phyloP scores from a whole-genome alignment of 2,329 filamentous ascomycete genomes.

The Paecilomyces niveus region DNA sequence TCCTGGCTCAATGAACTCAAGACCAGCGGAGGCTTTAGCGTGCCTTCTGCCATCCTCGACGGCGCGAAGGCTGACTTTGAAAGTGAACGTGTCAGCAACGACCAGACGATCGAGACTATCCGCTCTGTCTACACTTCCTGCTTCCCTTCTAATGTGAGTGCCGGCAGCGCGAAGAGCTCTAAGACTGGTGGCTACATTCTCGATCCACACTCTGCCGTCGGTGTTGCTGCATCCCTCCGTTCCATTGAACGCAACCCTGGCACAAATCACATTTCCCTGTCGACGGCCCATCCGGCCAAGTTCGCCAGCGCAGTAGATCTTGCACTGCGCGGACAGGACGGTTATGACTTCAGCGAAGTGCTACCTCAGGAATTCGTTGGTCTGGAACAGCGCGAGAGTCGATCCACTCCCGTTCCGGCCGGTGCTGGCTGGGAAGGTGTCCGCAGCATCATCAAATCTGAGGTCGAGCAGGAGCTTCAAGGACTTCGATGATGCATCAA shows the following conservation, averaged over 20 bases:
- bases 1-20: conserved; percentile 77
- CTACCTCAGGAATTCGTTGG: conserved; percentile 76
- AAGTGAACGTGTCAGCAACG: conserved; percentile 62
- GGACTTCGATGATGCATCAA: conserved; percentile 10
- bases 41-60: conserved; percentile 65
- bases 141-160: conserved; percentile 41
- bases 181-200: conserved; percentile 65
- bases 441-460: conserved; percentile 64
- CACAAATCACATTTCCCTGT: conserved; percentile 69
- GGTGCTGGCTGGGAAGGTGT: conserved; percentile 64
- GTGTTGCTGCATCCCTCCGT: conserved; percentile 66
- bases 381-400: conserved; percentile 66
- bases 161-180: conserved; percentile 25
- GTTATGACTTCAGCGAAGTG: conserved; percentile 71
- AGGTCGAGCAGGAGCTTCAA: conserved; percentile 50
- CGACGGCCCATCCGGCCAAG: conserved; percentile 93
- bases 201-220: conserved; percentile 88
- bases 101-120: conserved; percentile 63
- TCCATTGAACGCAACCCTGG: conserved; percentile 52
- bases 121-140: conserved; percentile 48
- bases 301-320: conserved; percentile 79
- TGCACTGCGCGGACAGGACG: conserved; percentile 63
- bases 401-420: conserved; percentile 62
- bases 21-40: conserved; percentile 71
- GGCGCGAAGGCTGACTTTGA: conserved; percentile 69